phyloP scores from a whole-genome alignment of 2,329 filamentous ascomycete species.

The Talaromyces piceae region DNA sequence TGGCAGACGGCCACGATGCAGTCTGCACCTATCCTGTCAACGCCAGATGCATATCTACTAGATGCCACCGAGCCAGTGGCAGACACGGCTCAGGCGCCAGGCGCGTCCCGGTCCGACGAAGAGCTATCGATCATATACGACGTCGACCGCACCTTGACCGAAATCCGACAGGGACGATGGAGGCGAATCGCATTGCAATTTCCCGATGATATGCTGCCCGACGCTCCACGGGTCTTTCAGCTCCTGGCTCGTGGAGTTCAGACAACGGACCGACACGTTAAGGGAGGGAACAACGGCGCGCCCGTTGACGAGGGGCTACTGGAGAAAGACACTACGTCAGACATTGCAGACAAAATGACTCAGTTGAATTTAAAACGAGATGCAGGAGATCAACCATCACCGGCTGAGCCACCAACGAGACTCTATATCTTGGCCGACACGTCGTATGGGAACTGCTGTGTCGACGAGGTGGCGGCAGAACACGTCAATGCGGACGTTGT shows the following conservation, averaged over 20 bases:
- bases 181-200: slow-evolving; percentile 84
- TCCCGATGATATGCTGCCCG: slow-evolving; percentile 81
- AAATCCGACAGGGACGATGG: slow-evolving; percentile 68
- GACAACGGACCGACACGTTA: slow-evolving; percentile 14
- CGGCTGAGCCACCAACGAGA: slow-evolving; percentile 24
- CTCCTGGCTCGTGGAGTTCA: slow-evolving; percentile 50
- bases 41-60: slow-evolving; percentile 55
- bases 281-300: not conserved
- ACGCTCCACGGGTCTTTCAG: slow-evolving; percentile 73
- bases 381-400: too few species aligned
- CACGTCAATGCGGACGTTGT: slow-evolving; percentile 86
- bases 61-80: slow-evolving; percentile 43
- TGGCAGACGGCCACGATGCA: slow-evolving; percentile 18
- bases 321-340: slow-evolving; percentile 10
- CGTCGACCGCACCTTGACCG: slow-evolving; percentile 66
- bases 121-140: slow-evolving; percentile 76
- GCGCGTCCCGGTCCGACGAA: slow-evolving; percentile 49
- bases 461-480: slow-evolving; percentile 93
- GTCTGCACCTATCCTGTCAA: slow-evolving; percentile 53
- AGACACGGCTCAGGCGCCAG: slow-evolving; percentile 21
- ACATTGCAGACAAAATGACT: slow-evolving; percentile 20
- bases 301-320: not conserved
- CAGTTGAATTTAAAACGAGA: slow-evolving; percentile 15
- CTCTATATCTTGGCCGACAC: slow-evolving; percentile 90
- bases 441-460: slow-evolving; percentile 93